Base-by-base conservation (phyloP, 129 eudicot species). In the Cynara cardunculus region DNA sequence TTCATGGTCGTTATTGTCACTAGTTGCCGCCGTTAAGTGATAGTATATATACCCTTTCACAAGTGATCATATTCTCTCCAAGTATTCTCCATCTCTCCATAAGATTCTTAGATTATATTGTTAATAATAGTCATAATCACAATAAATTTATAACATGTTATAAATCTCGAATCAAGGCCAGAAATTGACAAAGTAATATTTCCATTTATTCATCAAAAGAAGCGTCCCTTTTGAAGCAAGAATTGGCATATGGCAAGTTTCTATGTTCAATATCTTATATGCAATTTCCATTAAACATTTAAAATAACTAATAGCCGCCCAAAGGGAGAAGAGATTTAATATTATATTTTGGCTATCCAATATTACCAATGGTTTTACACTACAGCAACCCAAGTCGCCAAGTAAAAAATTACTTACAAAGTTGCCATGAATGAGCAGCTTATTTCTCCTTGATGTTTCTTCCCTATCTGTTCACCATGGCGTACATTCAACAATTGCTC, bases 331-430 rank as follows among this genome's bases (percentile, higher is more conserved):
- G 69, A 64, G 11, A 69, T 53, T 16, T 18, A 31, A 31, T 25
- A 80, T 80, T 56, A 80, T 78, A 80, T 56, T 11, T 28, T 46
- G 53, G n/a, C 37, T 56, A 22, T 24, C 69, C 28, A 10, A 21
- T 19, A 64, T 21, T 64, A 64, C 27, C 69, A 64, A 64, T 8
- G 14, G 8, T 22, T 7, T 64, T 64, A 64, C 69, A 64, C 69
- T 62, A 62, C 27, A 6, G 27, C 69, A 62, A 62, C 12, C 25
- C 26, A 8, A 64, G 28, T 24, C 69, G 7, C 69, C 14, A 73
- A 39, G 34, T 24, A 25, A 18, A 27, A 46, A 25, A 72, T 72
- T 80, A 80, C 59, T 72, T 61, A 80, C 84, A 80, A 62, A 62
- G 62, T 62, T 72, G 78, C 69, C 26, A 22, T 24, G 28, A 64